Evolutionary conservation across 1,284 basidiomycete genomes (phyloP), one percentile per base, ranked within the genome.

Genomic region (Trametes polyzona): DNA sequence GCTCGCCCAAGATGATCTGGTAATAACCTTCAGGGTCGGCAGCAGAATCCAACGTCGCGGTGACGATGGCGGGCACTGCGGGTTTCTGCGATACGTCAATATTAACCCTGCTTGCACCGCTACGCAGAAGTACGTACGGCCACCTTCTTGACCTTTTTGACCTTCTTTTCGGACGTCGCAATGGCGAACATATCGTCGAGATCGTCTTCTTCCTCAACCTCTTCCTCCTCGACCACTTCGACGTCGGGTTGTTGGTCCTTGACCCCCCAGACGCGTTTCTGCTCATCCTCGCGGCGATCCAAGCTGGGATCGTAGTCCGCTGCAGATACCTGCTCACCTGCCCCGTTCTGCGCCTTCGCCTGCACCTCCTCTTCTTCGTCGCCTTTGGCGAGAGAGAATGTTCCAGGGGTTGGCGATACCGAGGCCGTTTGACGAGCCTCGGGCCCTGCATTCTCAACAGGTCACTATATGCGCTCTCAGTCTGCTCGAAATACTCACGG

Each of bases 21-120:
- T 99, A 98, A 71, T 99, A 99, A 0, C 97, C 97, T 73, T 99
- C 97, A 0, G 89, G 71, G 73, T 99, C 97, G 55, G 90, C 81
- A 4, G 88, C 89, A 12, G 86, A 82, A 67, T 93, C 90, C 32
- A 89, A 67, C 0, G 83, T 89, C 2, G 86, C 85, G 0, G 86
- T 85, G 44, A 90, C 86, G 9, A 90, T 71, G 2, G 88, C 85
- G 1, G 87, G 86, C 6, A 79, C 83, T 23, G 73, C 68, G 26
- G 76, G 72, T 70, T 83, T 86, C 78, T 86, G 63, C 5, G 37
- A 30, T n/a, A n/a, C 24, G n/a, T 55, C 27, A 29, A 62, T 24
- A 60, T 40, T 53, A 35, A 47, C 21, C 43, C 16, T 26, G 23
- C 27, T 7, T 46, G 35, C 24, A 27, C 10, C 33, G 30, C 10